These are phyloP conservation scores for Penicillium olsonii DNA, from an alignment of 2,329 filamentous ascomycete species.

Conservation along the genomic window DNA sequence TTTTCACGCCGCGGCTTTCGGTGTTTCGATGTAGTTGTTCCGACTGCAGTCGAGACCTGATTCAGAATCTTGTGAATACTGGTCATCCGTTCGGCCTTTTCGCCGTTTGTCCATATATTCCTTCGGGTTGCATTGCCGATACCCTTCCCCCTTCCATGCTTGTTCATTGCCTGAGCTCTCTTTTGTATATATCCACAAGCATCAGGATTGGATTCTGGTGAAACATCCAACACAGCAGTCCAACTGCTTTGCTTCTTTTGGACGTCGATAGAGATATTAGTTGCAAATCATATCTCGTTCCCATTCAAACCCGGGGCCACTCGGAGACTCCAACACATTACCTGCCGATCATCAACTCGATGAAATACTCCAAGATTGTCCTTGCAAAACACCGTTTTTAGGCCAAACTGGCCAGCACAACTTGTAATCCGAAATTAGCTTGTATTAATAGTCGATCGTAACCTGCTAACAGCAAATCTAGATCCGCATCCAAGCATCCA, in stretches of 20 bases:
- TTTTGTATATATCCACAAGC: conserved; percentile 6
- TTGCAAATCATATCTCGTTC: too few species aligned
- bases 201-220: neutral
- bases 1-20: neutral
- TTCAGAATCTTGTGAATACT: neutral
- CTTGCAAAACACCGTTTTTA: neutral
- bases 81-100: neutral
- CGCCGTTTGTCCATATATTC: neutral
- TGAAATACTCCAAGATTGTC: too few species aligned
- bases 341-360: too few species aligned
- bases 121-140: conserved; percentile 12
- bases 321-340: too few species aligned
- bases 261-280: too few species aligned
- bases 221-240: neutral
- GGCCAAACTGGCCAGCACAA: neutral
- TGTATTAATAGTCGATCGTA: neutral
- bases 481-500: neutral
- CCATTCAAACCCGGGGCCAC: too few species aligned
- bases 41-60: neutral
- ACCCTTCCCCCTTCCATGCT: conserved; percentile 4
- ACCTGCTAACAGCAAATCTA: neutral
- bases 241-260: too few species aligned
- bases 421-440: neutral
- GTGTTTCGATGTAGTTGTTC: neutral
- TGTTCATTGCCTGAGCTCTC: neutral